Evolutionary conservation across 257 asterid genomes (phyloP).

Genomic region (Solanum pennellii): DNA sequence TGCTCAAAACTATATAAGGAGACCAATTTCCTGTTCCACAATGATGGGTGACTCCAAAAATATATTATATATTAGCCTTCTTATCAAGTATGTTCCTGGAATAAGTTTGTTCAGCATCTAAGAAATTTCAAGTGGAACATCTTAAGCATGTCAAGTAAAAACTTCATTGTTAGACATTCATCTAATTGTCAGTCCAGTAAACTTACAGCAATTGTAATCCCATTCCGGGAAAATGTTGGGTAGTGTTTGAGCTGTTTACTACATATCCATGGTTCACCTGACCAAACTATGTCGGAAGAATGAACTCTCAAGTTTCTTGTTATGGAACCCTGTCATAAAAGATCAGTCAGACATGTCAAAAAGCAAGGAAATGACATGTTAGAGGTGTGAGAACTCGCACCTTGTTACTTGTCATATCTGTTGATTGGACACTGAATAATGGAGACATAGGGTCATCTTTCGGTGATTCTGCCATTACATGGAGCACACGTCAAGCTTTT

Average conservation of each 20-base stretch:
- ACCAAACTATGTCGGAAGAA: slow-evolving; percentile 75
- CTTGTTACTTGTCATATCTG: slow-evolving; percentile 53
- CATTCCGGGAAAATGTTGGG: slow-evolving; percentile 75
- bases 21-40: not conserved
- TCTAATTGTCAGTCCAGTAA: not conserved
- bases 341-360: slow-evolving; percentile 2
- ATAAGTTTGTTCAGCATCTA: not conserved
- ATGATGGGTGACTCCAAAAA: not conserved
- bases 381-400: slow-evolving; percentile 10
- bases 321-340: slow-evolving; percentile 43
- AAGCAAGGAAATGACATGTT: not conserved
- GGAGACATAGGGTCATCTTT: slow-evolving; percentile 40
- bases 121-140: not conserved
- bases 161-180: not conserved
- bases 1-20: not conserved
- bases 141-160: not conserved
- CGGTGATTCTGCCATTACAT: slow-evolving; percentile 44
- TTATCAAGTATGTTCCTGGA: not conserved
- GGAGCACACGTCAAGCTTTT: not conserved
- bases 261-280: slow-evolving; percentile 81
- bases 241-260: slow-evolving; percentile 91
- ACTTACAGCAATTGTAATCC: slow-evolving; percentile 72
- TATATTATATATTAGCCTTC: not conserved
- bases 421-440: slow-evolving; percentile 30
- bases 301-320: slow-evolving; percentile 53